Percentiles rank a stretch among this genome's conserved stretches.
Evolutionary conservation across 106 monocot genomes (phyloP).

Genomic region (Vanilla planifolia): DNA sequence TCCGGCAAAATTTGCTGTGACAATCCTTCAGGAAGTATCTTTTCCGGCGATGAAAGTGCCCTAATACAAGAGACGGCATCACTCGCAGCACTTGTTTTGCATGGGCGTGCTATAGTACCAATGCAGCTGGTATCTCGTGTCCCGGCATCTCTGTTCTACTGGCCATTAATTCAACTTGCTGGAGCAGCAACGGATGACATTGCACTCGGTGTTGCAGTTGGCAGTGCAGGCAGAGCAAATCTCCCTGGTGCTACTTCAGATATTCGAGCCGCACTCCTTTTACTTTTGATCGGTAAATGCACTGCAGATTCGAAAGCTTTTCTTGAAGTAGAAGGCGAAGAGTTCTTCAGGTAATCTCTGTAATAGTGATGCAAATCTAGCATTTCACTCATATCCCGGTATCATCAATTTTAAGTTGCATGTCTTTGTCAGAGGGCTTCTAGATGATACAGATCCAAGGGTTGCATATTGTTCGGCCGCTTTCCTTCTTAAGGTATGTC

Average conservation of each 20-base stretch:
- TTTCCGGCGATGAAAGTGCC: not conserved
- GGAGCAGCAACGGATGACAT: slow-evolving; percentile 96
- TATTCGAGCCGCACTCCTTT: slow-evolving; percentile 82
- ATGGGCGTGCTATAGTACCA: slow-evolving; percentile 78
- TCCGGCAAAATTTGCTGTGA: slow-evolving; percentile 15
- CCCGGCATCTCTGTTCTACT: slow-evolving; percentile 73
- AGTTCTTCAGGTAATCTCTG: slow-evolving; percentile 76
- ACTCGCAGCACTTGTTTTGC: slow-evolving; percentile 79
- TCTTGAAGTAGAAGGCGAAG: slow-evolving; percentile 86
- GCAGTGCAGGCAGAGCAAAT: slow-evolving; percentile 85
- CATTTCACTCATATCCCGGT: not conserved
- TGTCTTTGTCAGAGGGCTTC: slow-evolving; percentile 53
- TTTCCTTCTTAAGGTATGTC: slow-evolving; percentile 86
- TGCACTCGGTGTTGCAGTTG: slow-evolving; percentile 92
- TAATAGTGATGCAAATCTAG: not conserved
- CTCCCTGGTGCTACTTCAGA: slow-evolving; percentile 87
- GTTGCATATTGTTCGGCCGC: slow-evolving; percentile 96
- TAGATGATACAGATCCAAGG: slow-evolving; percentile 94
- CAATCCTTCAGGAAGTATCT: slow-evolving; percentile 14
- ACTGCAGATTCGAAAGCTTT: slow-evolving; percentile 75
- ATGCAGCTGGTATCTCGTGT: slow-evolving; percentile 80
- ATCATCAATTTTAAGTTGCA: not conserved
- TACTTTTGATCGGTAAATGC: slow-evolving; percentile 90
- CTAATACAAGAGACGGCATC: slow-evolving; percentile 42
- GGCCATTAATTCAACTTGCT: slow-evolving; percentile 96